Conservation (phyloP, 1,284 basidiomycete species). For the Trichosporon sp. region DNA sequence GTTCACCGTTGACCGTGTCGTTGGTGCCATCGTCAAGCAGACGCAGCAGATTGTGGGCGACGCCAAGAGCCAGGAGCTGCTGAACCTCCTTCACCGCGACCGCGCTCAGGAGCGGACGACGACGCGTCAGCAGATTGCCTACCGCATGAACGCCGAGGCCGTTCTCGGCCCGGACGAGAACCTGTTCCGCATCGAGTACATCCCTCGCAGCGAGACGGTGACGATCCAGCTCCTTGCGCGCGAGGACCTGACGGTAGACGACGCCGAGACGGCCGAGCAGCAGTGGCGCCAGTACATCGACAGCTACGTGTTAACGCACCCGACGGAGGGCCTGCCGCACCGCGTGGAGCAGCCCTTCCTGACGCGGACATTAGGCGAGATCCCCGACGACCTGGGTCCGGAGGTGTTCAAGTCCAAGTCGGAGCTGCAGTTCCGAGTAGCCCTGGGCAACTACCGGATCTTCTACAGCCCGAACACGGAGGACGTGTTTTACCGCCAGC, state of each 20-base stretch:
- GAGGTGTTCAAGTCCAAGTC: constrained; percentile 44
- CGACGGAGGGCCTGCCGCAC: constrained; percentile 59
- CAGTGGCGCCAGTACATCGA: constrained; percentile 90
- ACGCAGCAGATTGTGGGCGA: constrained; percentile 79
- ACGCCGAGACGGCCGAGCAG: constrained; percentile 76
- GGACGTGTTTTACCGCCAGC: constrained; percentile 51
- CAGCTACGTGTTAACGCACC: constrained; percentile 69
- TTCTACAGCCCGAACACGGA: constrained; percentile 65
- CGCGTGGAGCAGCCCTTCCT: constrained; percentile 73
- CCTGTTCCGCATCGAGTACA: constrained; percentile 88
- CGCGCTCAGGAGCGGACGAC: constrained; percentile 64
- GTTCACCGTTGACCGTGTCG: constrained; percentile 91
- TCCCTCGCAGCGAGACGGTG: constrained; percentile 69
- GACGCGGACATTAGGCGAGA: constrained; percentile 57
- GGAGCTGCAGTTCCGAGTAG: constrained; percentile 64
- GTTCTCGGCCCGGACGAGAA: constrained; percentile 86
- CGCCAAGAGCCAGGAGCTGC: constrained; percentile 78
- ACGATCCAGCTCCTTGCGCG: constrained; percentile 85
- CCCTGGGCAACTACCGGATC: constrained; percentile 69
- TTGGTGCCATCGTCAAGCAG: constrained; percentile 84
- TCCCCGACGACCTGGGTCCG: constrained; percentile 27
- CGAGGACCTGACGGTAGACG: constrained; percentile 84
- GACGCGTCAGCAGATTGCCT: constrained; percentile 81
- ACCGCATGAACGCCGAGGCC: constrained; percentile 78
- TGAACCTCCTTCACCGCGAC: constrained; percentile 77